A percentile compares a stretch with the other conserved stretches of the same genome.
phyloP scores from a whole-genome alignment of 2,329 filamentous ascomycete genomes.

The Helicocarpus griseus region DNA sequence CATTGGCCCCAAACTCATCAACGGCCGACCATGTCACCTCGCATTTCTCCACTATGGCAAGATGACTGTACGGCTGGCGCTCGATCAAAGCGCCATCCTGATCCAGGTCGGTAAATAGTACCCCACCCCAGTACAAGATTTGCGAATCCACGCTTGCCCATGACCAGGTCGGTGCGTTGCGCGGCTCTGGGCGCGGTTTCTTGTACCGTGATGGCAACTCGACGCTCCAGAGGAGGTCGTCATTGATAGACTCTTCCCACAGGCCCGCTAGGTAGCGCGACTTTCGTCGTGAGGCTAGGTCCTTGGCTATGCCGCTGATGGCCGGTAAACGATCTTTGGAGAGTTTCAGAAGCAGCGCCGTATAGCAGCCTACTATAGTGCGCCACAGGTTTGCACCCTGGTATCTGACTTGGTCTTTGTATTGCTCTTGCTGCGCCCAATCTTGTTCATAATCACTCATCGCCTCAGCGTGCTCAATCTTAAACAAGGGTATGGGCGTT shows the following conservation, averaged over 20 bases:
- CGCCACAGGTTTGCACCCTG: constrained; percentile 2
- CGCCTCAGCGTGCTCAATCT: background rate
- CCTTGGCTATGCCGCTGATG: constrained; percentile 2
- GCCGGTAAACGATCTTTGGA: background rate
- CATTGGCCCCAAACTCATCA: background rate
- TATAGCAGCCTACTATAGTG: background rate
- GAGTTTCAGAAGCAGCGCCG: background rate
- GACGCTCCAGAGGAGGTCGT: constrained; percentile 1
- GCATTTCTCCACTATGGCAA: background rate
- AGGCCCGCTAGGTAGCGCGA: background rate
- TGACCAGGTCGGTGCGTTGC: background rate
- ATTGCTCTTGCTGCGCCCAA: background rate
- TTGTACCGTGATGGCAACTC: background rate
- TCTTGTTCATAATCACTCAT: background rate
- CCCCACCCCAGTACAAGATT: background rate
- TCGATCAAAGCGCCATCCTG: background rate
- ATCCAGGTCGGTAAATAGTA: background rate
- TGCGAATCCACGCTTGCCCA: background rate
- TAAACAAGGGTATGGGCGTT: background rate
- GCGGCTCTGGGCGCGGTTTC: background rate
- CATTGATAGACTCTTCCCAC: background rate
- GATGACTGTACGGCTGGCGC: background rate
- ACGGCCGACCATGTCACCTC: background rate
- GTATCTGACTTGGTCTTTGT: background rate
- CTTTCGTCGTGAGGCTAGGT: background rate